Base-by-base conservation (phyloP, 768 basidiomycete genomes). In the Tylopilus felleus region DNA sequence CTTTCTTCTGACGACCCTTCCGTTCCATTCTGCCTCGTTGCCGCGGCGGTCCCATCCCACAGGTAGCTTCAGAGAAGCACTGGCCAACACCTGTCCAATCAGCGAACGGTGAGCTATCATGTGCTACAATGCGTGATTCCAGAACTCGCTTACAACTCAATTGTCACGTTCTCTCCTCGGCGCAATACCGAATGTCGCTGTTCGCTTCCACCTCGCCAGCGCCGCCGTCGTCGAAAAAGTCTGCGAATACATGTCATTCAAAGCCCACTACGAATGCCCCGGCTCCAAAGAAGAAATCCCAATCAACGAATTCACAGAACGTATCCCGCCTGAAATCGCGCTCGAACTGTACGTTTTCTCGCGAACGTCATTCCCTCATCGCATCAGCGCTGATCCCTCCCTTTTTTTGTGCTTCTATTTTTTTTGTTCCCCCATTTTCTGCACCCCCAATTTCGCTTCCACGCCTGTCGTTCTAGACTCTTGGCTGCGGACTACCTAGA, bases 231-330 rank as follows among this genome's bases (percentile, higher is more conserved):
- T 91, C 2, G 90, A 94, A 71, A 94, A 92, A 65, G 76, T 96
- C 49, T 78, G 92, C 39, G 94, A 98, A 70, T 97, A 93, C 66
- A 89, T 96, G 74, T 75, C 81, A 29, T 94, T 88, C 77, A 94
- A 89, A 72, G 75, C 83, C 1, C 79, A 92, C 56, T 93, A 91
- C 65, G 83, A 86, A 56, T 78, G 79, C n/a, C 75, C 74, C 2
- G 81, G 80, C 1, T 73, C 82, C 8, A 90, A 85, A 59, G 91
- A 93, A 61, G 90, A 93, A 46, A 74, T 89, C 21, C 91, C 93
- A 4, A 65, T 81, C 2, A 74, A 79, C 21, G 93, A 97, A 60
- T 87, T 93, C 59, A 71, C 80, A 58, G 92, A 95, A 59, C 80
- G 94, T 19, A 80, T 98, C 47, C 84, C 85, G 1, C 90, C 90